Evolutionary conservation across 1,139 yeast genomes (phyloP), one percentile per base, ranked within the genome.

Genomic region (Blastobotrys apis): DNA sequence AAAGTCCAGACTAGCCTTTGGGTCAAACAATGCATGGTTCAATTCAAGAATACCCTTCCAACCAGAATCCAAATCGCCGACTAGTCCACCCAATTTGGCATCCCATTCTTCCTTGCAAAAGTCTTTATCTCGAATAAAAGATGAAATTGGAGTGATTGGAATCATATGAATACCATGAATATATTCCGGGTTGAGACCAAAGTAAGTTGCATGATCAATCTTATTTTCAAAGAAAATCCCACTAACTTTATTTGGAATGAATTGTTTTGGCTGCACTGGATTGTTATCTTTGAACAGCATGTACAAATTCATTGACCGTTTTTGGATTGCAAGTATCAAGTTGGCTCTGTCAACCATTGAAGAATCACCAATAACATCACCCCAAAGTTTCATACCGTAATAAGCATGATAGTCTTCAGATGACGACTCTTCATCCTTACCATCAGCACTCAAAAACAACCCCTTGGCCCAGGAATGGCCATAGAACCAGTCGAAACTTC

Each of bases 91-190:
- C 16, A 82, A 59, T 48, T 68, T 69, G 39, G 68, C 67, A 10
- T 73, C 69, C 95, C 95, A 90, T 66, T 90, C 97, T 64, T 87
- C 79, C 51, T 69, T 57, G 17, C 81, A 92, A 63, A 77, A 90
- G 2, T 70, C 64, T 4, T 85, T 75, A 8, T 72, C 71, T 60
- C 97, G 74, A 27, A 87, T 72, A 52, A 74, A 81, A 0, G 92
- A 78, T n/a, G 94, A 80, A 10, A 83, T 77, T 0, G 95, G 87
- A 0, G 95, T 85, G 33, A 84, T 71, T 17, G 97, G 94, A 47
- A 90, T 72, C 81, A 90, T 90, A 63, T 90, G 97, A 49, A 90
- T 87, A 58, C 95, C 95, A 55, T 88, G 96, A 42, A 88, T 86
- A 60, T 81, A 90, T 62, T 88, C 88, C 38, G 71, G 63, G 40